Base-by-base conservation (phyloP, 1,284 basidiomycete species). In the Flammula alnicola region DNA sequence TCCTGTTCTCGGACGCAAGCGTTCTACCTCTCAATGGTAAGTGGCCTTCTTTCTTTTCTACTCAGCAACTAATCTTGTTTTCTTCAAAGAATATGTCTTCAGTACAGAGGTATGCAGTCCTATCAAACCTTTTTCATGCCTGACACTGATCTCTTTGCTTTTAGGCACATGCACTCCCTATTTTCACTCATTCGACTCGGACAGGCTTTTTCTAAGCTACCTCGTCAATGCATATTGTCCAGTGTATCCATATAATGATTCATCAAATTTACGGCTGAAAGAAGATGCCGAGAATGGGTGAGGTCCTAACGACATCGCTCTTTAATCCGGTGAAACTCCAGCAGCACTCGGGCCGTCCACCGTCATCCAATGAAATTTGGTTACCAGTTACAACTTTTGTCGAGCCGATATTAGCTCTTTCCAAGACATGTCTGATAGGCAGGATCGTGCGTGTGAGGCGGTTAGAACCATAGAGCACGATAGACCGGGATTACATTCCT, bases 1-100 rank as follows among this genome's bases (percentile, higher is more conserved):
- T 99, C 47, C 75, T 98, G 3, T 99, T 97, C 68, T 86, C 90
- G 30, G 93, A 96, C 59, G 80, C 80, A 9, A 77, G 70, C 37
- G 77, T 87, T 19, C 69, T 98, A 43, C 87, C 94, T 11, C 68
- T 98, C 51, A 79, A 85, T 56, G 75, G 91, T 92, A 60, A 61
- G 88, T 77, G 6, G 20, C 46, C 27, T 25, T 33, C 35, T 17
- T 33, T 49, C 40, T 60, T 23, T 9, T 47, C 7, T 33, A 22
- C 10, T 38, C 26, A 33, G 11, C 19, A 41, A 19, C 32, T 17
- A 11, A 39, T 27, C 12, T 43, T 49, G 25, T 50, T 26, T 38
- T 27, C 19, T 45, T 65, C 69, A 44, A 52, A 93, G 91, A 88
- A 69, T 91, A 93, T 69, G 93, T 98, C 14, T 91, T 98, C 73